A percentile compares a stretch with the other conserved stretches of the same genome.
These are phyloP conservation scores for Metschnikowia sp. DNA, from an alignment of 805 yeast genomes.

Conservation along the genomic window DNA sequence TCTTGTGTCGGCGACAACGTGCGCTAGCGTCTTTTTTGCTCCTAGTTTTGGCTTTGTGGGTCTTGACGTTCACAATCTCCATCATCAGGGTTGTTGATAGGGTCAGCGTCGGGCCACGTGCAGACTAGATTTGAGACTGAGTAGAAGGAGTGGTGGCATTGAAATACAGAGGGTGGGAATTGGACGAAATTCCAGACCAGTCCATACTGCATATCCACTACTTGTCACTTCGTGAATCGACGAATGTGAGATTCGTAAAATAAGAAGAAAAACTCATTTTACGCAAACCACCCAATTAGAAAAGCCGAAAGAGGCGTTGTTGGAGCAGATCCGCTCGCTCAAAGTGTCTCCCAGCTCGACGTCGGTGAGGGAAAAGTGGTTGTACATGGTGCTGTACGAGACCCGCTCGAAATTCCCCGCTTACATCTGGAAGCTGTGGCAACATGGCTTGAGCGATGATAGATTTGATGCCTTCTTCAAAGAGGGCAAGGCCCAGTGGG, in stretches of 20 bases:
- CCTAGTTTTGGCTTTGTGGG: slow-evolving; percentile 76
- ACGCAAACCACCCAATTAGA: slow-evolving; percentile 41
- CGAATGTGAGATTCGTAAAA: too few species aligned
- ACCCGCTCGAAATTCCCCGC: slow-evolving; percentile 63
- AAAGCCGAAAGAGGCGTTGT: slow-evolving; percentile 46
- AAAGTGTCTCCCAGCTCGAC: slow-evolving; percentile 29
- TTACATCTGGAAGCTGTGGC: slow-evolving; percentile 94
- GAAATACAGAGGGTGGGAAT: too few species aligned
- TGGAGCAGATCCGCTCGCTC: slow-evolving; percentile 62
- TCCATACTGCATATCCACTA: too few species aligned
- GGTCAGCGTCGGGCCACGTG: slow-evolving; percentile 32
- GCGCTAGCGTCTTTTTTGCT: slow-evolving; percentile 78
- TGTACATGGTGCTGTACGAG: slow-evolving; percentile 74
- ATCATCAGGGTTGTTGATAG: slow-evolving; percentile 77
- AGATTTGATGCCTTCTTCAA: slow-evolving; percentile 54
- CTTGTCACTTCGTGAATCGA: too few species aligned
- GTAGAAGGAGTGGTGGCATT: too few species aligned
- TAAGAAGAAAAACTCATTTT: too few species aligned
- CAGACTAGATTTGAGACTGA: slow-evolving; percentile 2
- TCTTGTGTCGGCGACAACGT: slow-evolving; percentile 74
- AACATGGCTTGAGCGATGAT: slow-evolving; percentile 54
- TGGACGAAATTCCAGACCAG: too few species aligned
- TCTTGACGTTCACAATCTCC: slow-evolving; percentile 78
- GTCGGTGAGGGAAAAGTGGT: slow-evolving; percentile 55
- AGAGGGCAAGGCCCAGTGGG: slow-evolving; percentile 63